Percentiles rank a stretch among this genome's conserved stretches.
Evolutionary conservation across 1,284 basidiomycete genomes (phyloP).

Genomic region (Ceratobasidium papillatum): DNA sequence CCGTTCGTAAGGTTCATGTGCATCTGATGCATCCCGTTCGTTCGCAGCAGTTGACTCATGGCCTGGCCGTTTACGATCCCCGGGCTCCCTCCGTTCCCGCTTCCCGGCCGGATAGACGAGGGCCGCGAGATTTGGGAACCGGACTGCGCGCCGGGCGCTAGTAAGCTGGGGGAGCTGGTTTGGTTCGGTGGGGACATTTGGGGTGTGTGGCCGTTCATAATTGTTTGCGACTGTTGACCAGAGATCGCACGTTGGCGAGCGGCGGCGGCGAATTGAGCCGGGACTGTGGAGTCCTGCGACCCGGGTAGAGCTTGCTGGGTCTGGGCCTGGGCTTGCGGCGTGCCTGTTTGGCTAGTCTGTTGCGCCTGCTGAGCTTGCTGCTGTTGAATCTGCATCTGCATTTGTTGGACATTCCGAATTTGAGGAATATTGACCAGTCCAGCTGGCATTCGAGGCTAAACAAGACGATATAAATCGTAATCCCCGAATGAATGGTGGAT

Average conservation of each 20-base stretch:
- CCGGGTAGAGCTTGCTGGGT: slow-evolving; percentile 21
- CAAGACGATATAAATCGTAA: not conserved
- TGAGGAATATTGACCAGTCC: slow-evolving; percentile 41
- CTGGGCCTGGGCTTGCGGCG: slow-evolving; percentile 1
- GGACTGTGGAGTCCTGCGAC: slow-evolving; percentile 14
- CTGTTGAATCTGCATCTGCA: slow-evolving; percentile 36
- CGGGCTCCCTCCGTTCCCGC: slow-evolving; percentile 20
- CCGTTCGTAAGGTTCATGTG: slow-evolving; percentile 35
- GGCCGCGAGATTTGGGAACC: slow-evolving; percentile 19
- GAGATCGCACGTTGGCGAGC: slow-evolving; percentile 16
- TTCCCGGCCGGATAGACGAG: slow-evolving; percentile 26
- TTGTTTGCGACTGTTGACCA: not conserved
- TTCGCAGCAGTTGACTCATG: slow-evolving; percentile 19
- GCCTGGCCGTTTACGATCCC: slow-evolving; percentile 35
- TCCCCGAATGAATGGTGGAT: not conserved
- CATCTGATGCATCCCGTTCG: slow-evolving; percentile 35
- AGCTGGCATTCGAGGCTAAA: slow-evolving; percentile 36
- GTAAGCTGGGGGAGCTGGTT: not conserved
- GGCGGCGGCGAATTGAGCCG: slow-evolving; percentile 31
- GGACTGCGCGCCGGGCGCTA: slow-evolving; percentile 16
- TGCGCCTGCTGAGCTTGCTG: slow-evolving; percentile 18
- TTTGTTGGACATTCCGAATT: slow-evolving; percentile 39
- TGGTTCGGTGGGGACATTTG: slow-evolving; percentile 36
- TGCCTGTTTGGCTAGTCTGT: slow-evolving; percentile 10
- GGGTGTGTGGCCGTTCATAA: slow-evolving; percentile 13